Evolutionary conservation across 1,284 basidiomycete genomes (phyloP).

Genomic region (Moesziomyces sp.): DNA sequence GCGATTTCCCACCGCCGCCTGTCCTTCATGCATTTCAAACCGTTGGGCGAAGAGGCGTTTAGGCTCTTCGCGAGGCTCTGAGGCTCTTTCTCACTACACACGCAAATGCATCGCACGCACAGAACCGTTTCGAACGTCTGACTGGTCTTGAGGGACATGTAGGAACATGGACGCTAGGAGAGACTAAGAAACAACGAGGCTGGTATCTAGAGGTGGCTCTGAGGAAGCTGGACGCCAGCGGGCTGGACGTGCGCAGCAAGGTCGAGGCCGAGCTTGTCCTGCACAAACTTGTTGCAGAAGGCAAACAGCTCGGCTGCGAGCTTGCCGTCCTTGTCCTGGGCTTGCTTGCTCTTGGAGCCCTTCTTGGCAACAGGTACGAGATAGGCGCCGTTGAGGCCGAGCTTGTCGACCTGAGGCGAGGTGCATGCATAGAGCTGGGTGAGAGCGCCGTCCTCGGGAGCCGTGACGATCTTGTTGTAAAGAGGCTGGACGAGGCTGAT

Average conservation of each 20-base stretch:
- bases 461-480: constrained; percentile 37
- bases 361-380: constrained; percentile 60
- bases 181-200: too few species aligned
- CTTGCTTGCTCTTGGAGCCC: constrained; percentile 36
- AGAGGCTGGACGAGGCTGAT: constrained; percentile 17
- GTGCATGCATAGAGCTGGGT: constrained; percentile 65
- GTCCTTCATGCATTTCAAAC: too few species aligned
- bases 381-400: constrained; percentile 55
- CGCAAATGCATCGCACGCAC: too few species aligned
- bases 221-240: constrained; percentile 31
- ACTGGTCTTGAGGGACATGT: too few species aligned
- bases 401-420: constrained; percentile 59
- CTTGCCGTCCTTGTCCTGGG: constrained; percentile 40
- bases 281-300: constrained; percentile 40
- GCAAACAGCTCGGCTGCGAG: constrained; percentile 39
- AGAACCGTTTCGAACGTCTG: too few species aligned
- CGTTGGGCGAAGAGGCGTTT: too few species aligned
- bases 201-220: constrained; percentile 27
- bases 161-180: too few species aligned
- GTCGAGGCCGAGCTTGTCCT: constrained; percentile 45
- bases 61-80: too few species aligned
- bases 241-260: constrained; percentile 18
- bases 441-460: constrained; percentile 57
- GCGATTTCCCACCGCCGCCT: background rate
- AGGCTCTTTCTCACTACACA: too few species aligned